Evolutionary conservation across 2,329 filamentous ascomycete species (phyloP).

Genomic region (Colletotrichum gloeosporioides): DNA sequence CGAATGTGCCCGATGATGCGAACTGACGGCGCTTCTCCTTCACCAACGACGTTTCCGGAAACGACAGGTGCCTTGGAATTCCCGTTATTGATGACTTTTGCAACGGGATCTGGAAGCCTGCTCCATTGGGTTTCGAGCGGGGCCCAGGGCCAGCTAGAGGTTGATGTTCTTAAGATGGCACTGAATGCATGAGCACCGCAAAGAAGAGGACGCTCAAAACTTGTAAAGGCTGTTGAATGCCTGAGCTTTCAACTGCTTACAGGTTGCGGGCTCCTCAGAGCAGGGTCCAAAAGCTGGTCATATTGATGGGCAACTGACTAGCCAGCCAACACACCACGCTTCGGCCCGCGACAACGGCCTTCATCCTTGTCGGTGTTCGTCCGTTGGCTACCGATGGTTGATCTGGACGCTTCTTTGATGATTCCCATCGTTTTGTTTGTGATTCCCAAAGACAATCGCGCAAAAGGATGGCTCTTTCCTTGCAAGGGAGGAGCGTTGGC

Average conservation of each 20-base stretch:
- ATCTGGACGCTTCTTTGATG: neutral
- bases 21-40: neutral
- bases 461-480: neutral
- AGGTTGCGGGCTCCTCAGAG: neutral
- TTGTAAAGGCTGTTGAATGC: neutral
- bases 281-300: neutral
- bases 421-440: no score
- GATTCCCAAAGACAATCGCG: neutral
- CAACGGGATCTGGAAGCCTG: neutral
- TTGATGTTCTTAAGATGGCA: neutral
- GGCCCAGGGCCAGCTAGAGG: neutral
- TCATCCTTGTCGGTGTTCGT: neutral
- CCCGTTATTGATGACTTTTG: neutral
- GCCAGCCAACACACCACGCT: neutral
- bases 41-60: rapidly evolving
- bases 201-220: neutral
- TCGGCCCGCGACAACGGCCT: neutral
- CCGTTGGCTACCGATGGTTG: neutral
- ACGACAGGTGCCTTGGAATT: neutral
- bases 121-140: neutral
- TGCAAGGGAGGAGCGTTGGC: neutral
- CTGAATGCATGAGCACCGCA: neutral
- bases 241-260: neutral
- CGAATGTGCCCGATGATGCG: neutral
- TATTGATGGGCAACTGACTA: neutral